A percentile compares a stretch with the other conserved stretches of the same genome.
Conservation (phyloP, 768 basidiomycete species). For the Pleurotus giganteus region DNA sequence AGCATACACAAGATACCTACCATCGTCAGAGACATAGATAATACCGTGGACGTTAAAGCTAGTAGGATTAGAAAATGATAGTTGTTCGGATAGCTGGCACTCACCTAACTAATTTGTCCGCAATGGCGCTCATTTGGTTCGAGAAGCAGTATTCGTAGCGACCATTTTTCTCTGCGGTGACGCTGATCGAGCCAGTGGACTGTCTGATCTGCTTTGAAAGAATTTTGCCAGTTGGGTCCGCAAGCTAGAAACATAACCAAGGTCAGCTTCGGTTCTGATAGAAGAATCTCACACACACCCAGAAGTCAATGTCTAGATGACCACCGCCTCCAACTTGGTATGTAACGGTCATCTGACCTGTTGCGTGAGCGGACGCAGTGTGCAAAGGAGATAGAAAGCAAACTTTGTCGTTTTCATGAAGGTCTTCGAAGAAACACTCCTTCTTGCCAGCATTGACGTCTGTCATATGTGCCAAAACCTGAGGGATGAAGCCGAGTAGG, state of each 20-base stretch:
- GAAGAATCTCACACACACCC: no score
- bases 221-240: constrained; percentile 66
- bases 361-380: neutral
- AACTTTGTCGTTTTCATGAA: constrained; percentile 89
- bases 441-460: constrained; percentile 77
- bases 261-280: no score
- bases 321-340: constrained; percentile 99
- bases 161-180: constrained; percentile 87
- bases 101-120: constrained; percentile 93
- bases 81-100: constrained; percentile 17
- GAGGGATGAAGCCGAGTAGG: constrained; percentile 36
- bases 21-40: constrained; percentile 90
- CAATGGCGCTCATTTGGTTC: constrained; percentile 96
- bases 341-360: constrained; percentile 90
- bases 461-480: constrained; percentile 65
- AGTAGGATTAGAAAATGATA: constrained; percentile 9
- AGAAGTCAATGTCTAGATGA: constrained; percentile 96
- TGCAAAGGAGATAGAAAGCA: neutral
- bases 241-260: constrained; percentile 63
- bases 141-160: constrained; percentile 97
- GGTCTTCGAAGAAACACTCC: constrained; percentile 96
- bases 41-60: constrained; percentile 99
- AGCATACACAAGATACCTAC: constrained; percentile 34
- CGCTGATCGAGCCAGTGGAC: constrained; percentile 84
- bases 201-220: constrained; percentile 82